Evolutionary conservation across 495 filamentous ascomycete genomes (phyloP), one percentile per base, ranked within the genome.

Genomic region (Podospora pseudopauciseta): DNA sequence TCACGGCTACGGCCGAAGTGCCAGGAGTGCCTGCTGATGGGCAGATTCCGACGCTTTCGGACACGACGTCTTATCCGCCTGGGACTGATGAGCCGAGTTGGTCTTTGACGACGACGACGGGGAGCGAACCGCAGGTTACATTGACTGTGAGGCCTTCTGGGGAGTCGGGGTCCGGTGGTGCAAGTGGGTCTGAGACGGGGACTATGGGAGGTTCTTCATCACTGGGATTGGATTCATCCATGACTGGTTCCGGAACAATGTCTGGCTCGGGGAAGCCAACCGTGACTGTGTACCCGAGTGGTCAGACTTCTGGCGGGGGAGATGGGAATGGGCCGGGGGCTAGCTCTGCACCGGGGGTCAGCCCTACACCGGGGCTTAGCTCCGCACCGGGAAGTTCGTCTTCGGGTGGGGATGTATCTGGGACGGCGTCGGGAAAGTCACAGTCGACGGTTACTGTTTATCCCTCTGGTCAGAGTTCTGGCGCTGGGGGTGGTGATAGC

Each of bases 401-500:
- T 56, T 56, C 54, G 4, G 26, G 26, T 15, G 28, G 23, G 32
- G 20, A 23, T 15, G 26, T 60, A 23, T 26, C 58, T 23, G 58
- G 18, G 18, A 20, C 58, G 13, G 18, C 30, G 7, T 32, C 30
- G 30, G 30, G 30, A 7, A 32, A 32, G 30, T 32, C 55, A 4
- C 55, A 5, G 2, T 58, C 57, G n/a, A 65, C 59, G 30, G 16
- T 61, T 7, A 61, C 59, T 6, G 59, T 61, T 5, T 61, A 61
- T 30, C 59, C 59, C 9, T 20, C 61, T 39, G 32, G 30, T 3
- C 61, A 63, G 20, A 6, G 32, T 49, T 49, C 61, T 20, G 16
- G 15, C 16, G 30, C 13, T 3, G 20, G 27, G 3, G 61, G 2
- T 61, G 39, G 9, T 11, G 59, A 23, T 23, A 23, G 20, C 20